A percentile compares a stretch with the other conserved stretches of the same genome.
These are phyloP conservation scores for Psilocybe cyanescens DNA, from an alignment of 768 basidiomycete species.

Conservation along the genomic window DNA sequence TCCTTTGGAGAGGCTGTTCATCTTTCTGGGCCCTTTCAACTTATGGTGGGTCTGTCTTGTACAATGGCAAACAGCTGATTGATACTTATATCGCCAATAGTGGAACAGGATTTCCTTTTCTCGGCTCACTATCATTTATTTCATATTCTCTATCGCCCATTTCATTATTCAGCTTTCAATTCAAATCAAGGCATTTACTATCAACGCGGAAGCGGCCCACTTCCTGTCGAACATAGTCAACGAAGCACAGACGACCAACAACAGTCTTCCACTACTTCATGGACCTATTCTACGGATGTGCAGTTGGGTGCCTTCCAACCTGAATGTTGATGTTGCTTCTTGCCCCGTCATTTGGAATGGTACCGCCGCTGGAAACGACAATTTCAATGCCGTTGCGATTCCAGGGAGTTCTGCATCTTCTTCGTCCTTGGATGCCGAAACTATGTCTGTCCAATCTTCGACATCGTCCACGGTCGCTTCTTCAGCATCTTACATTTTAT, in stretches of 20 bases:
- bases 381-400: slow-evolving; percentile 18
- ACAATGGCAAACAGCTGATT: not conserved
- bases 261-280: slow-evolving; percentile 55
- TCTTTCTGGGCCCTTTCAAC: slow-evolving; percentile 24
- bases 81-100: slow-evolving; percentile 35
- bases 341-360: slow-evolving; percentile 66
- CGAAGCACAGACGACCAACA: slow-evolving; percentile 49
- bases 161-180: slow-evolving; percentile 70
- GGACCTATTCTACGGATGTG: slow-evolving; percentile 60
- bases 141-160: slow-evolving; percentile 67
- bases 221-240: slow-evolving; percentile 55
- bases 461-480: slow-evolving; percentile 1
- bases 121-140: slow-evolving; percentile 65
- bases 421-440: not conserved
- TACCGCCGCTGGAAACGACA: slow-evolving; percentile 22
- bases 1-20: slow-evolving; percentile 18
- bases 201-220: slow-evolving; percentile 60
- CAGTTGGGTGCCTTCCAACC: slow-evolving; percentile 49
- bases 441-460: not conserved
- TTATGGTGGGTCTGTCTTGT: slow-evolving; percentile 19
- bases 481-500: slow-evolving; percentile 13
- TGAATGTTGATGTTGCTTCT: slow-evolving; percentile 35
- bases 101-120: slow-evolving; percentile 76
- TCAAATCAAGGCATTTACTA: slow-evolving; percentile 67
- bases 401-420: slow-evolving; percentile 1